phyloP scores from a whole-genome alignment of 305 asterid genomes.

The Ajuga reptans region DNA sequence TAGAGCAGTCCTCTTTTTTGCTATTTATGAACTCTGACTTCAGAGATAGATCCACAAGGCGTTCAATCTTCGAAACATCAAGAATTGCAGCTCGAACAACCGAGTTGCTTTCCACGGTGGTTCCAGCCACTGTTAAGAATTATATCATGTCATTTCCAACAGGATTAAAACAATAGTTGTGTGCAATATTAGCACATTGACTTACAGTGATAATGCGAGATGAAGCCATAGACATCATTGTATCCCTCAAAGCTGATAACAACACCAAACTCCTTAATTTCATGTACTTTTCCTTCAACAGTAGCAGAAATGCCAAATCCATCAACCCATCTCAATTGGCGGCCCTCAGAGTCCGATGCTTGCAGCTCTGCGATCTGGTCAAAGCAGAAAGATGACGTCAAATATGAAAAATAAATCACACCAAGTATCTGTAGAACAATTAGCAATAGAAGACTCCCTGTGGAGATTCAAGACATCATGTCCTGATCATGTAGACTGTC shows the following conservation, averaged over 20 bases:
- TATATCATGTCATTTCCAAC: constrained; percentile 16
- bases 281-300: constrained; percentile 67
- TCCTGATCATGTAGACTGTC: too few species aligned
- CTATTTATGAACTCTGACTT: constrained; percentile 57
- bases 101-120: constrained; percentile 42
- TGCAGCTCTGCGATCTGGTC: constrained; percentile 73
- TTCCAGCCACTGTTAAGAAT: constrained; percentile 60
- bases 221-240: constrained; percentile 66
- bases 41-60: constrained; percentile 77
- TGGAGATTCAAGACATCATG: too few species aligned
- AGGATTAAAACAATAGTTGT: constrained; percentile 6
- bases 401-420: not conserved
- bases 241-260: constrained; percentile 64
- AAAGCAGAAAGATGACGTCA: constrained; percentile 14
- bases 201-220: constrained; percentile 82
- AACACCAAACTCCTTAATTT: constrained; percentile 73
- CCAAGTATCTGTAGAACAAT: not conserved
- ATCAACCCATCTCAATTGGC: constrained; percentile 48
- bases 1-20: constrained; percentile 33
- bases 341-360: constrained; percentile 38
- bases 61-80: constrained; percentile 80
- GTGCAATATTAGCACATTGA: constrained; percentile 10
- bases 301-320: constrained; percentile 52
- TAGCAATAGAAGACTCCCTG: not conserved
- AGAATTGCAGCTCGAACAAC: constrained; percentile 67